These are phyloP conservation scores for Amaranthus tricolor DNA, from an alignment of 179 eudicot species.

Conservation along the genomic window DNA sequence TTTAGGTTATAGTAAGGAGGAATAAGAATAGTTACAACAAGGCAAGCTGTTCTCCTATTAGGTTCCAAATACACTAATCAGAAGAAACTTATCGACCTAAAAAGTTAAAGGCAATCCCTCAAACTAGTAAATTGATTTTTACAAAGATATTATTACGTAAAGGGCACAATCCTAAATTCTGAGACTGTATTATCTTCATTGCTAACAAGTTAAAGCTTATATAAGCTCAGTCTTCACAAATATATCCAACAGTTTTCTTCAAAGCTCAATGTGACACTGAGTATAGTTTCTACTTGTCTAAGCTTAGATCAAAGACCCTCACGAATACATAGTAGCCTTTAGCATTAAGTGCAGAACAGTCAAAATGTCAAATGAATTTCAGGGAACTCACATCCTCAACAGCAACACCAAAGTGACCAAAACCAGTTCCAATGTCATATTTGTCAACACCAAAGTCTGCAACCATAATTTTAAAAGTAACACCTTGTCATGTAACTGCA, in stretches of 20 bases:
- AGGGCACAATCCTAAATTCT: not conserved
- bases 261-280: not conserved
- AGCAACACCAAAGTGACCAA: conserved; percentile 63
- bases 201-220: not conserved
- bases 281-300: not conserved
- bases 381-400: conserved; percentile 52
- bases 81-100: not conserved
- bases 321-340: not conserved
- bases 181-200: not conserved
- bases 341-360: not conserved
- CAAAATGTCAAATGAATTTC: not conserved
- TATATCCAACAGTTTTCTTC: not conserved
- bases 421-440: conserved; percentile 65
- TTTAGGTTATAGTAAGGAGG: too few relatives aligned
- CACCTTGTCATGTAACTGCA: conserved; percentile 6
- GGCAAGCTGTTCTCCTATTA: not conserved
- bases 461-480: conserved; percentile 2
- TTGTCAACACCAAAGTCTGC: conserved; percentile 64
- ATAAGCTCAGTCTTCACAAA: not conserved
- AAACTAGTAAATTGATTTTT: not conserved
- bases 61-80: not conserved
- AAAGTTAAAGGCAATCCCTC: not conserved
- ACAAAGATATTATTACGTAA: not conserved
- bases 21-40: not conserved
- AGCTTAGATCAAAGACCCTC: not conserved